Conservation (phyloP, 805 yeast species). For the Starmerella apis region DNA sequence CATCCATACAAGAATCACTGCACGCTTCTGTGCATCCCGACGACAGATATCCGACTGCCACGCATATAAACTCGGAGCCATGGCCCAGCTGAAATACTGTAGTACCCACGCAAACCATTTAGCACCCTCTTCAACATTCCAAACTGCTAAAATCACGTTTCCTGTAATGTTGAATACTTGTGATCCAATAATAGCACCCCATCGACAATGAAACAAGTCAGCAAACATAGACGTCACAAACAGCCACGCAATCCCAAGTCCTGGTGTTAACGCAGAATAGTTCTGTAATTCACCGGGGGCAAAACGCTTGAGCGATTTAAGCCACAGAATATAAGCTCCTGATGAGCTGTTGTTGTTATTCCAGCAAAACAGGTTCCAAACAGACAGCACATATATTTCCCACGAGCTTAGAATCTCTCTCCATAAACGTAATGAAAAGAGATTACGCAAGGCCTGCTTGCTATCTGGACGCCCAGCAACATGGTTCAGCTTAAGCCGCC, state of each 20-base stretch:
- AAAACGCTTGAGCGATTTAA: constrained; percentile 41
- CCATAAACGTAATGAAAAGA: constrained; percentile 43
- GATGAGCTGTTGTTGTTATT: constrained; percentile 44
- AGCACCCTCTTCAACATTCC: constrained; percentile 45
- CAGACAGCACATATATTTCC: constrained; percentile 48
- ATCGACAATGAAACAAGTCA: constrained; percentile 44
- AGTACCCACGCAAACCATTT: constrained; percentile 53
- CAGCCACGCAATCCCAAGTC: constrained; percentile 41
- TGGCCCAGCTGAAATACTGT: constrained; percentile 50
- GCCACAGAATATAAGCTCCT: constrained; percentile 55
- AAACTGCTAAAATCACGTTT: constrained; percentile 43
- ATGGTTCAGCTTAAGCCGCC: constrained; percentile 29
- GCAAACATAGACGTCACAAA: constrained; percentile 31
- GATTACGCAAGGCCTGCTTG: constrained; percentile 18
- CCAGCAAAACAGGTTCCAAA: constrained; percentile 52
- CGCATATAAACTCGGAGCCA: constrained; percentile 49
- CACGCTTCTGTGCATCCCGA: constrained; percentile 43
- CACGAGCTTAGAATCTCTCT: constrained; percentile 43
- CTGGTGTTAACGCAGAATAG: constrained; percentile 46
- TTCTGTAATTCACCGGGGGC: constrained; percentile 40
- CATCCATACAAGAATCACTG: constrained; percentile 43
- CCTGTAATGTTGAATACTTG: constrained; percentile 46
- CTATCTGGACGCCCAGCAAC: constrained; percentile 19
- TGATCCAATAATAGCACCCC: constrained; percentile 45
- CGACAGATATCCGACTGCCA: constrained; percentile 52